These are phyloP conservation scores for Malania oleifera DNA, from an alignment of 164 flowering plant species.

Conservation along the genomic window DNA sequence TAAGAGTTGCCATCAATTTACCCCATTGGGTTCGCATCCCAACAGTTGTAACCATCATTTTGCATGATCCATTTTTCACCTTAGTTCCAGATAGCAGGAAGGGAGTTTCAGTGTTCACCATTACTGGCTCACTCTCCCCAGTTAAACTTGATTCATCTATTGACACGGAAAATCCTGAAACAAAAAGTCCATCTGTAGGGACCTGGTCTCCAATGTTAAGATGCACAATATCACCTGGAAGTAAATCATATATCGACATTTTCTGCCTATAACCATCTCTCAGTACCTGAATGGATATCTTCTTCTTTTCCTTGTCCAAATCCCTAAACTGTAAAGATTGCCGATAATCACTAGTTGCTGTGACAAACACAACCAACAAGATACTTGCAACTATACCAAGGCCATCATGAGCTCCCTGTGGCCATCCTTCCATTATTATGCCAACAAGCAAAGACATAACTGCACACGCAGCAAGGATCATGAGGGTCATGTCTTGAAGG, in stretches of 20 bases:
- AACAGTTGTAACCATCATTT: constrained; percentile 72
- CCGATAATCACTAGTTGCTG: constrained; percentile 76
- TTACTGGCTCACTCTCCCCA: constrained; percentile 75
- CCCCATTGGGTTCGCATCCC: constrained; percentile 97
- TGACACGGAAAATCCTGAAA: constrained; percentile 62
- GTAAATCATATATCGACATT: constrained; percentile 61
- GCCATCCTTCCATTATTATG: constrained; percentile 78
- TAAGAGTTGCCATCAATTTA: constrained; percentile 75
- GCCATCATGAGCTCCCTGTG: constrained; percentile 78
- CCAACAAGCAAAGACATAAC: constrained; percentile 76
- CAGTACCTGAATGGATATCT: constrained; percentile 64
- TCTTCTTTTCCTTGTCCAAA: constrained; percentile 84
- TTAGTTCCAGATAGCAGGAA: constrained; percentile 75
- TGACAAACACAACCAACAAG: constrained; percentile 69
- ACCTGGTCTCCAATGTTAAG: constrained; percentile 78
- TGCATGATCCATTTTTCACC: constrained; percentile 75
- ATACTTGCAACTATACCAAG: constrained; percentile 81
- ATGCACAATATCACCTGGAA: constrained; percentile 81
- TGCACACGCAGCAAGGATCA: constrained; percentile 73
- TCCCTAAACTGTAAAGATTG: constrained; percentile 85
- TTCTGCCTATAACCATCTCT: constrained; percentile 72
- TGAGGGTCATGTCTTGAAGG: constrained; percentile 81
- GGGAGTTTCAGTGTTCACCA: constrained; percentile 50
- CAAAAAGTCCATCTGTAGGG: constrained; percentile 80
- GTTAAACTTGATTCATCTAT: constrained; percentile 79